Conservation (phyloP, 805 yeast species). For the Ogataea trehaloabstinens region DNA sequence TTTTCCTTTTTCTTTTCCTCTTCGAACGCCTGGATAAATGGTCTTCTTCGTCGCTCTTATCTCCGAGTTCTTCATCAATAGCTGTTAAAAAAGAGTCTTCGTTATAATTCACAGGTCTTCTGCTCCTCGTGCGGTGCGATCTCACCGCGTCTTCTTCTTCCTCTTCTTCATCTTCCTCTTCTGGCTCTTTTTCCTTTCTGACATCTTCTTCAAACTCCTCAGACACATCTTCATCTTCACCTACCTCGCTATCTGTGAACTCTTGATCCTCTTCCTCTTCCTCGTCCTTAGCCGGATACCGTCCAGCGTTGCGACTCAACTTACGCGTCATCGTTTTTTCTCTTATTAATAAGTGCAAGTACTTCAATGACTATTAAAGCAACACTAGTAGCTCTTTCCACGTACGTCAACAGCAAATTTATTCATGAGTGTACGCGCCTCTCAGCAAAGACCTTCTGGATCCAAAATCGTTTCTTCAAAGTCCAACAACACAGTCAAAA, state of each 20-base stretch:
- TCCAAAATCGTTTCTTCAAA: too few species aligned
- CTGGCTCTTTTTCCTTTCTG: slow-evolving; percentile 3
- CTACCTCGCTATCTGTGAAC: slow-evolving; percentile 10
- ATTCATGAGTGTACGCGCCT: background rate
- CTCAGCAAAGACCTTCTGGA: background rate
- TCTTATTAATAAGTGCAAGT: too few species aligned
- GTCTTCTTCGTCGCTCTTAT: slow-evolving; percentile 16
- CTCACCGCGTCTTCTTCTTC: slow-evolving; percentile 22
- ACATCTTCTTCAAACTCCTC: slow-evolving; percentile 25
- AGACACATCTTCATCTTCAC: slow-evolving; percentile 17
- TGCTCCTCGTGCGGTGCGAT: slow-evolving; percentile 30
- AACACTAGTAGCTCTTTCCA: too few species aligned
- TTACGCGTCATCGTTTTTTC: background rate
- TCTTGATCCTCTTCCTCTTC: slow-evolving; percentile 20
- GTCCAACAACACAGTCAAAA: background rate
- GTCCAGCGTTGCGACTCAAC: slow-evolving; percentile 1
- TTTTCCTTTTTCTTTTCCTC: slow-evolving; percentile 10
- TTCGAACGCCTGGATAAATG: slow-evolving; percentile 18
- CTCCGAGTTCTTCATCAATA: slow-evolving; percentile 27
- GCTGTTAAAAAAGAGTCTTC: slow-evolving; percentile 29
- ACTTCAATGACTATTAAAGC: too few species aligned
- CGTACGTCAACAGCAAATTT: background rate
- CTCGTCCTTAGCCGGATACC: background rate
- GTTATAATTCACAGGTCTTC: slow-evolving; percentile 31
- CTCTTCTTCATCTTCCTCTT: slow-evolving; percentile 9